These are phyloP conservation scores for Diaporthe sp. DNA, from an alignment of 2,329 filamentous ascomycete species.

Conservation along the genomic window DNA sequence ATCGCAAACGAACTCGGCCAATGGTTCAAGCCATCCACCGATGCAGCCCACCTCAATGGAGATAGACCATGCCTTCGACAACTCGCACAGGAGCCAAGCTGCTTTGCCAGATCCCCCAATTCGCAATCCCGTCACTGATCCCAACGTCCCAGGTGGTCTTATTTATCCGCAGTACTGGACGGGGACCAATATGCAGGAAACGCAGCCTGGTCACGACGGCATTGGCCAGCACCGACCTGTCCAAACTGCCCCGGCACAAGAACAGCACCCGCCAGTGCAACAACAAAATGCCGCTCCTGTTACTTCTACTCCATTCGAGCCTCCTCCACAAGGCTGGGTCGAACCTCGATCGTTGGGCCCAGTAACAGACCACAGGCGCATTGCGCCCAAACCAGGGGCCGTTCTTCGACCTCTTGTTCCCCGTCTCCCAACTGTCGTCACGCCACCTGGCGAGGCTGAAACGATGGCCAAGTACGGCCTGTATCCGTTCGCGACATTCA, in stretches of 20 bases:
- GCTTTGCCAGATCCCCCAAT: not conserved
- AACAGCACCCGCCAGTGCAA: not conserved
- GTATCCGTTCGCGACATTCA: conserved; percentile 2
- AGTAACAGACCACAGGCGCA: not conserved
- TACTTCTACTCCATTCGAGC: not conserved
- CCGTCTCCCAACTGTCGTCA: not conserved
- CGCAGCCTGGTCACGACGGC: not conserved
- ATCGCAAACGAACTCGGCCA: not conserved
- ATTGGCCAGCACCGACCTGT: not conserved
- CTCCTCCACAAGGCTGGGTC: not conserved
- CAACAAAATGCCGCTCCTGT: not conserved
- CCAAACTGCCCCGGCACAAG: not conserved
- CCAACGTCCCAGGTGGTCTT: not conserved
- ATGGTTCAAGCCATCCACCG: not conserved
- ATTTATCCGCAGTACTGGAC: not conserved
- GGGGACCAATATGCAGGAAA: not conserved
- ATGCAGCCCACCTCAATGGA: not conserved
- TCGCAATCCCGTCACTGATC: not conserved
- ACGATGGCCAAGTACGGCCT: conserved; percentile 36
- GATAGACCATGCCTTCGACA: not conserved
- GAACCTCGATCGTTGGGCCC: not conserved
- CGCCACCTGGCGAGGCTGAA: conserved; percentile 17
- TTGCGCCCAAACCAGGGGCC: not conserved
- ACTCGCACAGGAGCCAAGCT: not conserved
- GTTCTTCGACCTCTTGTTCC: not conserved